Evolutionary conservation across 1,139 yeast species (phyloP).

Genomic region (Debaryomyces subglobosus): DNA sequence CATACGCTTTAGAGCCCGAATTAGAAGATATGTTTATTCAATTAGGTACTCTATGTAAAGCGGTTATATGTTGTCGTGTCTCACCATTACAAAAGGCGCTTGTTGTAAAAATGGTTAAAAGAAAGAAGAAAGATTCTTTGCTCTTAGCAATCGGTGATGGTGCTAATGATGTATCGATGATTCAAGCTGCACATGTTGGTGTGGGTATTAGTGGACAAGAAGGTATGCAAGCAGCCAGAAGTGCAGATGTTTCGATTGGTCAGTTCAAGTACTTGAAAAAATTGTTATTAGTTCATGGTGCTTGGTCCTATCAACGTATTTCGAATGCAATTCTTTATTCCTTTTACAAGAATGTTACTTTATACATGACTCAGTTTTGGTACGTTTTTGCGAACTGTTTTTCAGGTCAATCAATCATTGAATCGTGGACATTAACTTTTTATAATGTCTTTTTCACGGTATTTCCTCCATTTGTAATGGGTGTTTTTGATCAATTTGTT

Average conservation of each 20-base stretch:
- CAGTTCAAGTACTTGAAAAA: slow-evolving; percentile 88
- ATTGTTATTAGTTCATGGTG: slow-evolving; percentile 87
- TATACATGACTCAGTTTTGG: slow-evolving; percentile 99
- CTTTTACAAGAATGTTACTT: slow-evolving; percentile 91
- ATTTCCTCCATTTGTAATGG: slow-evolving; percentile 92
- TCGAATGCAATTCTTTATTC: slow-evolving; percentile 92
- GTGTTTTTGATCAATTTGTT: slow-evolving; percentile 95
- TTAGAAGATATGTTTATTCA: slow-evolving; percentile 78
- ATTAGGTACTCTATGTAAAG: slow-evolving; percentile 85
- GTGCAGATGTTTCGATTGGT: slow-evolving; percentile 97
- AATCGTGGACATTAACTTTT: slow-evolving; percentile 96
- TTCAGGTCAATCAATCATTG: slow-evolving; percentile 94
- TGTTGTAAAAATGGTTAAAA: slow-evolving; percentile 85
- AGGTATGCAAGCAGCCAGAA: slow-evolving; percentile 98
- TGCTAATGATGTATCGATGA: slow-evolving; percentile 98
- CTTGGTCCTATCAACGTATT: slow-evolving; percentile 96
- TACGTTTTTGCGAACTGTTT: slow-evolving; percentile 89
- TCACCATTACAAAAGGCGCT: slow-evolving; percentile 97
- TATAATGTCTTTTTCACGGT: slow-evolving; percentile 97
- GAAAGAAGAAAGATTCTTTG: slow-evolving; percentile 57
- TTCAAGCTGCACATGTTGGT: slow-evolving; percentile 97
- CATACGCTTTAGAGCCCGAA: slow-evolving; percentile 79
- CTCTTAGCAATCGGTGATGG: slow-evolving; percentile 97
- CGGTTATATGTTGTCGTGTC: slow-evolving; percentile 93
- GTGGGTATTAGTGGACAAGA: slow-evolving; percentile 99